Conservation (phyloP, 805 yeast genomes). For the Candida easanensis region DNA sequence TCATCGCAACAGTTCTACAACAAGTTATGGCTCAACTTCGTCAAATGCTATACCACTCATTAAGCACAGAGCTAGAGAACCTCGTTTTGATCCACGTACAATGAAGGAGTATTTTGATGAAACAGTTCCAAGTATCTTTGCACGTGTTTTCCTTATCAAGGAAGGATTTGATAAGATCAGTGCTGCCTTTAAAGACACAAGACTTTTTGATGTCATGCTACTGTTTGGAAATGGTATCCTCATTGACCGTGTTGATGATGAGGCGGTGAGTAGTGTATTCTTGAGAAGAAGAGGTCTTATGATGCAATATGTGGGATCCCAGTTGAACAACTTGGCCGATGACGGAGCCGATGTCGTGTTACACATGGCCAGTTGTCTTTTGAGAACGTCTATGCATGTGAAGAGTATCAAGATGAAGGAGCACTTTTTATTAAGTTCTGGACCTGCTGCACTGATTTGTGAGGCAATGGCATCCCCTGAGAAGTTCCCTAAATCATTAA, state of each 20-base stretch:
- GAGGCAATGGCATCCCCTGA: slow-evolving; percentile 17
- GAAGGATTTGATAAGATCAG: slow-evolving; percentile 7
- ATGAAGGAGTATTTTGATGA: slow-evolving; percentile 21
- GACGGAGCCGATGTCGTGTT: slow-evolving; percentile 14
- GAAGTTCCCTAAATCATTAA: slow-evolving; percentile 13
- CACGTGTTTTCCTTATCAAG: slow-evolving; percentile 14
- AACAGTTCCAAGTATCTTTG: slow-evolving; percentile 13
- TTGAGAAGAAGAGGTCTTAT: slow-evolving; percentile 16
- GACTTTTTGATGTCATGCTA: slow-evolving; percentile 14
- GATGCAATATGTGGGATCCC: slow-evolving; percentile 11
- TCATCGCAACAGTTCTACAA: not conserved
- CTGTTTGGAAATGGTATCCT: slow-evolving; percentile 17
- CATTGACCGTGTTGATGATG: slow-evolving; percentile 5
- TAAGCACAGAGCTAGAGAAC: slow-evolving; percentile 11
- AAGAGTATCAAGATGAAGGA: slow-evolving; percentile 11
- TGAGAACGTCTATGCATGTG: slow-evolving; percentile 14
- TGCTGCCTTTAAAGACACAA: not conserved
- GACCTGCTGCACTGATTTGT: slow-evolving; percentile 20
- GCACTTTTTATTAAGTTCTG: slow-evolving; percentile 18
- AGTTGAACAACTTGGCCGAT: slow-evolving; percentile 16
- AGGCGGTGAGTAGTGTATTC: slow-evolving; percentile 9
- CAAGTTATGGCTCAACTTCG: not conserved
- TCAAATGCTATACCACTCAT: slow-evolving; percentile 8
- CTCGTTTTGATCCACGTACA: slow-evolving; percentile 7
- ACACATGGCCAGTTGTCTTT: slow-evolving; percentile 8